Evolutionary conservation across 306 rosid genomes (phyloP), one percentile per base, ranked within the genome.

Genomic region (Corylus heterophylla): DNA sequence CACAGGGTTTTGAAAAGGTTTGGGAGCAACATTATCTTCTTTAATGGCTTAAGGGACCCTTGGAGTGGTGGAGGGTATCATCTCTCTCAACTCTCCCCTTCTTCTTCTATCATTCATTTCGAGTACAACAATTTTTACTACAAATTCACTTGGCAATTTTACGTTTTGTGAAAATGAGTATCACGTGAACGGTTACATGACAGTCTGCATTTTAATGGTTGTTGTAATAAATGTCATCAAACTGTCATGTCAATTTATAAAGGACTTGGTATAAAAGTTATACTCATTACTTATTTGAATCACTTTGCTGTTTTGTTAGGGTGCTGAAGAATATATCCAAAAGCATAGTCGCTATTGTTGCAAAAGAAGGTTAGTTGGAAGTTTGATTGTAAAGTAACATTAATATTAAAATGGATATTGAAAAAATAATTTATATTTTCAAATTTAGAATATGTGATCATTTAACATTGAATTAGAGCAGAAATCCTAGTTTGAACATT

Each of bases 21-120:
- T 29, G 89, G 92, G 2, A 89, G 98, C 89, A 92, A 91, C 88
- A 88, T 94, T 47, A 88, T 94, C 83, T 94, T 94, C 88, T 94
- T 91, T 14, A 94, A 94, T 84, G 97, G 98, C 61, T 80, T 94
- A 75, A 89, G 97, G 88, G 98, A 94, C 81, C 97, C 98, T 76
- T 92, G 98, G 97, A 92, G 98, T 77, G 97, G 95, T 39, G 98
- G 98, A 85, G 98, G 98, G 98, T 94, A 92, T 39, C 64, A 8
- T 52, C 51, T 63, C 54, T 80, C 77, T 78, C 56, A 54, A 42
- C 55, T 18, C 13, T 59, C 35, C 4, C 25, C 51, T 39, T 12
- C 16, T 39, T 12, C 16, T 47, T 31, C 31, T 8, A 6, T 68
- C 22, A 18, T 51, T 25, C 39, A 25, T 27, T 11, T 61, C 45